Conservation (phyloP, 2,329 filamentous ascomycete genomes). For the Hypoxylon sp. region DNA sequence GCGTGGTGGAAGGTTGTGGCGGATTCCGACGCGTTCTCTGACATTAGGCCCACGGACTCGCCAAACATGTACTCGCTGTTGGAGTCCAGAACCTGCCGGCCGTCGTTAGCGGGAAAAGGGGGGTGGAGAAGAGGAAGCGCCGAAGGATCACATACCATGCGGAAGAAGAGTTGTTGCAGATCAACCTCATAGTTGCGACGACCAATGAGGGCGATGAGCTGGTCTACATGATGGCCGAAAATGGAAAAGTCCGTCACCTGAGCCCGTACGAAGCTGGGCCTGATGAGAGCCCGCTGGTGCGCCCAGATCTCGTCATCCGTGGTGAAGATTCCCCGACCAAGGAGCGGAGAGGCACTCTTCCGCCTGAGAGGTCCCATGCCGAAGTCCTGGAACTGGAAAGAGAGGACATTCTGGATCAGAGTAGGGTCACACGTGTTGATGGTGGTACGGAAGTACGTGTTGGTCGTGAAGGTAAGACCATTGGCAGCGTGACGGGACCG, state of each 20-base stretch:
- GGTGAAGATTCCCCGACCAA: conserved; percentile 34
- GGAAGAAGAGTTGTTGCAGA: conserved; percentile 36
- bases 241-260: conserved; percentile 34
- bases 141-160: conserved; percentile 25
- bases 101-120: conserved; percentile 21
- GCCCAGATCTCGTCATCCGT: conserved; percentile 35
- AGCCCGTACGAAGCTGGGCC: conserved; percentile 34
- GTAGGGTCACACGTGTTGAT: conserved; percentile 36
- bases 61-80: conserved; percentile 38
- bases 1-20: conserved; percentile 34
- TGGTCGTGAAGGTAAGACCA: conserved; percentile 36
- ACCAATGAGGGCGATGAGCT: conserved; percentile 33
- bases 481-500: conserved; percentile 31
- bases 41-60: conserved; percentile 35
- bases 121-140: background rate
- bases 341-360: conserved; percentile 33
- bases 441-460: conserved; percentile 35
- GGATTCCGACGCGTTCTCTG: conserved; percentile 31
- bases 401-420: conserved; percentile 35
- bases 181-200: conserved; percentile 31
- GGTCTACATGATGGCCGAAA: conserved; percentile 34
- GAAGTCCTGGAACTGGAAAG: conserved; percentile 36
- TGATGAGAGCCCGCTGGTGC: conserved; percentile 33
- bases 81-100: conserved; percentile 30
- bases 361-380: conserved; percentile 33